phyloP scores from a whole-genome alignment of 768 basidiomycete species.

The Roridomyces roridus region DNA sequence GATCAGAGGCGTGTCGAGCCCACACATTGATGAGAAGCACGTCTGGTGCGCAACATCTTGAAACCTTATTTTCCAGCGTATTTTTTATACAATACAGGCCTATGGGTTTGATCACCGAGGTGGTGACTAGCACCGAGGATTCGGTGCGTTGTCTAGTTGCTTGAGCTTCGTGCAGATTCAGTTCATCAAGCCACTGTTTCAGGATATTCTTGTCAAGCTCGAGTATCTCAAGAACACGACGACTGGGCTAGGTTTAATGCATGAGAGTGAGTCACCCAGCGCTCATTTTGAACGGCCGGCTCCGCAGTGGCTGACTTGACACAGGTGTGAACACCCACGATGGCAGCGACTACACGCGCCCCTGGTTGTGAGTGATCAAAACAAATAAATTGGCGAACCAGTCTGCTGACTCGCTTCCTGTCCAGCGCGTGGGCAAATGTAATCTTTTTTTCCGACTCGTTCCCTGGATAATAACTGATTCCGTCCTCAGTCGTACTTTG shows the following conservation, averaged over 20 bases:
- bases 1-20: slow-evolving; percentile 20
- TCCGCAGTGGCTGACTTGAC: background rate
- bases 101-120: slow-evolving; percentile 24
- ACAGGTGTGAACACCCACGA: slow-evolving; percentile 15
- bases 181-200: background rate
- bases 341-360: slow-evolving; percentile 15
- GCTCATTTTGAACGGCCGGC: background rate
- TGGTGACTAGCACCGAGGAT: slow-evolving; percentile 17
- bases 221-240: slow-evolving; percentile 25
- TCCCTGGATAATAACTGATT: background rate
- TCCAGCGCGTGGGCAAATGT: slow-evolving; percentile 24
- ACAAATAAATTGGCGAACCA: background rate
- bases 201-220: slow-evolving; percentile 22
- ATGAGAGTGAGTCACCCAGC: slow-evolving; percentile 17
- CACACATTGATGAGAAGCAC: slow-evolving; percentile 24
- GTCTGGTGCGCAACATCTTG: slow-evolving; percentile 15
- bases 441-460: background rate
- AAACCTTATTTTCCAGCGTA: background rate
- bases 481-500: slow-evolving; percentile 20
- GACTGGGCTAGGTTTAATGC: slow-evolving; percentile 21
- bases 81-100: slow-evolving; percentile 5
- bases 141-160: background rate
- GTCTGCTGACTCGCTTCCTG: background rate
- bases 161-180: background rate
- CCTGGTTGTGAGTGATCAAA: slow-evolving; percentile 18